Evolutionary conservation across 75 land plant species (phyloP).

Genomic region (Sequoiadendron giganteum): DNA sequence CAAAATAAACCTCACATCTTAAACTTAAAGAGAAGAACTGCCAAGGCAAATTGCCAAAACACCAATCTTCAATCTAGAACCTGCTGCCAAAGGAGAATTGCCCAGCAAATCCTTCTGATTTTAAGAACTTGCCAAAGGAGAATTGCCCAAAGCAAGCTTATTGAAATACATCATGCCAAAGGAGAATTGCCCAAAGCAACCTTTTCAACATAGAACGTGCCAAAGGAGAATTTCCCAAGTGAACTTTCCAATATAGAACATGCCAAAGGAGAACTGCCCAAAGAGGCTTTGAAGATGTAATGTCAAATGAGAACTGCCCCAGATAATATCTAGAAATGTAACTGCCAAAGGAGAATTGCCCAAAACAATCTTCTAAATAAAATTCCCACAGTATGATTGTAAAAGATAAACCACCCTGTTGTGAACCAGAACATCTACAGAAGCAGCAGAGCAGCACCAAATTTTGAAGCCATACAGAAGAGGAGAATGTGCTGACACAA

Average conservation of each 20-base stretch:
- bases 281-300: constrained; percentile 3
- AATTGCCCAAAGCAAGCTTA: constrained; percentile 17
- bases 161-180: constrained; percentile 20
- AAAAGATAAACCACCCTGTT: not conserved
- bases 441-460: not conserved
- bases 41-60: not conserved
- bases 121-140: constrained; percentile 8
- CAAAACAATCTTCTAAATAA: not conserved
- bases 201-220: constrained; percentile 24
- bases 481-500: not conserved
- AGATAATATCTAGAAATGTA: not conserved
- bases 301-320: constrained; percentile 40
- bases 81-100: constrained; percentile 13
- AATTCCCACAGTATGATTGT: not conserved
- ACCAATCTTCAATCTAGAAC: constrained; percentile 4
- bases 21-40: constrained; percentile 14
- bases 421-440: not conserved
- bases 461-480: not conserved
- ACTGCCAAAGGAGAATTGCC: constrained; percentile 46
- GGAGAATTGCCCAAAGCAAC: constrained; percentile 24
- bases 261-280: constrained; percentile 30
- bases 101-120: constrained; percentile 19
- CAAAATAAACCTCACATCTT: not conserved
- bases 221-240: constrained; percentile 9
- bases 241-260: constrained; percentile 23